These are phyloP conservation scores for Citrus medica DNA, from an alignment of 345 rosid genomes.

Conservation along the genomic window DNA sequence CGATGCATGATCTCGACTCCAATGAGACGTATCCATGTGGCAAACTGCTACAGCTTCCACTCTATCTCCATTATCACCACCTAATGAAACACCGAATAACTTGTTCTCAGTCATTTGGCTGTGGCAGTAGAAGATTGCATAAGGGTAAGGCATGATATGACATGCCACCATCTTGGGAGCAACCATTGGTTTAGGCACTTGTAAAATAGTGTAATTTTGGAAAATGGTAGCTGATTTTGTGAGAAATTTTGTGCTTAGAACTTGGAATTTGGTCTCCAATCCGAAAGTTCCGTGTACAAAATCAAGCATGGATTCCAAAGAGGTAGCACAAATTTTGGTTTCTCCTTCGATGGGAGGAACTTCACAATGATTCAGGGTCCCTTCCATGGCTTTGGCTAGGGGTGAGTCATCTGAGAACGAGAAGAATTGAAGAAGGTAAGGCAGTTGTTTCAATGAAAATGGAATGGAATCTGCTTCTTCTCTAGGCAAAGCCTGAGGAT, in stretches of 20 bases:
- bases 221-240: background rate
- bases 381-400: slow-evolving; percentile 18
- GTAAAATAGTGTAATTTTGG: slow-evolving; percentile 16
- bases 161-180: slow-evolving; percentile 22
- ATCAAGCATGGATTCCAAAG: too few relatives aligned
- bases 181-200: slow-evolving; percentile 6
- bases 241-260: too few relatives aligned
- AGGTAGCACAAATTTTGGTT: slow-evolving; percentile 13
- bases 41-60: background rate
- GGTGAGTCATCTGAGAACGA: slow-evolving; percentile 15
- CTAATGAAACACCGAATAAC: background rate
- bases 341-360: slow-evolving; percentile 17
- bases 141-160: slow-evolving; percentile 18
- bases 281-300: too few relatives aligned
- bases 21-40: background rate
- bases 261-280: too few relatives aligned
- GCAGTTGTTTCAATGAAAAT: slow-evolving; percentile 1
- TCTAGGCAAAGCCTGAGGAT: slow-evolving; percentile 1
- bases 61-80: background rate
- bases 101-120: slow-evolving; percentile 8
- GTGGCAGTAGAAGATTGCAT: slow-evolving; percentile 17
- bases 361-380: slow-evolving; percentile 19
- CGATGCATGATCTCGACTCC: background rate
- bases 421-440: slow-evolving; percentile 17
- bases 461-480: slow-evolving; percentile 23